These are phyloP conservation scores for Triangularia setosa DNA, from an alignment of 2,329 filamentous ascomycete species.

Conservation along the genomic window DNA sequence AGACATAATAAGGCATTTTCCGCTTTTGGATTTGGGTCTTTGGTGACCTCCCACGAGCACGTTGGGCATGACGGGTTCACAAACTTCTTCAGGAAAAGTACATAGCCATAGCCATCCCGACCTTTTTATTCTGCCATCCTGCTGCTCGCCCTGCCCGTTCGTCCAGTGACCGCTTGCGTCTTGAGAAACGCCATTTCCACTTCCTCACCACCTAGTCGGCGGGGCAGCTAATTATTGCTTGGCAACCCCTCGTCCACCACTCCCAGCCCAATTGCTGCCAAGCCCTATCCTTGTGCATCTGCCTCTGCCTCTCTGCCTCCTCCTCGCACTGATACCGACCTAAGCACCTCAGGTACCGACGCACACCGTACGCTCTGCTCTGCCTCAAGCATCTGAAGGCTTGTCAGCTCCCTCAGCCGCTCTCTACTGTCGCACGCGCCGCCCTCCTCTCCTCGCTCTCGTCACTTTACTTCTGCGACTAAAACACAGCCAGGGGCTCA, in stretches of 20 bases:
- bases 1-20: neutral
- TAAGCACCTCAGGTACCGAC: slow-evolving; percentile 4
- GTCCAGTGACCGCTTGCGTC: neutral
- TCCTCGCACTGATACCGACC: slow-evolving; percentile 19
- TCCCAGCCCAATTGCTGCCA: slow-evolving; percentile 25
- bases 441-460: slow-evolving; percentile 11
- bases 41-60: neutral
- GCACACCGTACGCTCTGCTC: neutral
- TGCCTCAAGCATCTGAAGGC: neutral
- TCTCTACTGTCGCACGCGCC: slow-evolving; percentile 13
- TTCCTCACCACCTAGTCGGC: slow-evolving; percentile 5
- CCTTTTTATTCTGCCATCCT: neutral
- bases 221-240: slow-evolving; percentile 7
- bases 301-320: slow-evolving; percentile 6
- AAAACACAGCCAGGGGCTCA: slow-evolving; percentile 13
- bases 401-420: slow-evolving; percentile 15
- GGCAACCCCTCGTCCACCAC: neutral
- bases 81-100: neutral
- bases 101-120: neutral
- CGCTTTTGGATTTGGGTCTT: neutral
- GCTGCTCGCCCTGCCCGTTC: neutral
- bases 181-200: neutral
- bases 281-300: slow-evolving; percentile 10
- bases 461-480: slow-evolving; percentile 8
- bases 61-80: neutral